Conservation (phyloP, 2,329 filamentous ascomycete genomes). For the Fonsecaea monophora region DNA sequence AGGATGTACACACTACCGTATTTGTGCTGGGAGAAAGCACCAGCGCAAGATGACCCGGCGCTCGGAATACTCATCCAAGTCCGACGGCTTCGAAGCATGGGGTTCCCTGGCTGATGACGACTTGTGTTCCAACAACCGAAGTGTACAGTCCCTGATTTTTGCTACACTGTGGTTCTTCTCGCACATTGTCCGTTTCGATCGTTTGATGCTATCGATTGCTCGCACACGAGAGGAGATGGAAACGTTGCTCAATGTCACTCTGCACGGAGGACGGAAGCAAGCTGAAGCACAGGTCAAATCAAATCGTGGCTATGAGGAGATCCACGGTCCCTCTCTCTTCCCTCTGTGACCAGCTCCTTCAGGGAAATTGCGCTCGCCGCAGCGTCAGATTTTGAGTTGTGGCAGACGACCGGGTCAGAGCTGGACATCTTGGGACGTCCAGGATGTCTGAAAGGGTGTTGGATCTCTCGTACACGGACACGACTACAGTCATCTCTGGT, state of each 20-base stretch:
- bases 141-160: neutral
- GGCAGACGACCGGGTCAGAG: neutral
- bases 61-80: neutral
- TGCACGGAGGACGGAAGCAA: neutral
- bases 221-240: neutral
- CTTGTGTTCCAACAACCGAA: neutral
- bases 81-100: neutral
- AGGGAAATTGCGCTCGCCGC: conserved; percentile 31
- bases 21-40: neutral
- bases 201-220: neutral
- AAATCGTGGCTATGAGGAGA: neutral
- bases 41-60: neutral
- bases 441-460: neutral
- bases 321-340: neutral
- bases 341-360: conserved; percentile 24
- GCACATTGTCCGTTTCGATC: neutral
- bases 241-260: neutral
- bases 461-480: conserved; percentile 6
- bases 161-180: neutral
- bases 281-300: conserved; percentile 3
- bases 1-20: no score
- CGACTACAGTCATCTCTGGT: neutral
- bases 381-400: conserved; percentile 14
- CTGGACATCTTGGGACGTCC: neutral
- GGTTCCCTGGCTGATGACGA: conserved; percentile 5